Conservation (phyloP, 441 rosid genomes). For the Theobroma grandiflorum region DNA sequence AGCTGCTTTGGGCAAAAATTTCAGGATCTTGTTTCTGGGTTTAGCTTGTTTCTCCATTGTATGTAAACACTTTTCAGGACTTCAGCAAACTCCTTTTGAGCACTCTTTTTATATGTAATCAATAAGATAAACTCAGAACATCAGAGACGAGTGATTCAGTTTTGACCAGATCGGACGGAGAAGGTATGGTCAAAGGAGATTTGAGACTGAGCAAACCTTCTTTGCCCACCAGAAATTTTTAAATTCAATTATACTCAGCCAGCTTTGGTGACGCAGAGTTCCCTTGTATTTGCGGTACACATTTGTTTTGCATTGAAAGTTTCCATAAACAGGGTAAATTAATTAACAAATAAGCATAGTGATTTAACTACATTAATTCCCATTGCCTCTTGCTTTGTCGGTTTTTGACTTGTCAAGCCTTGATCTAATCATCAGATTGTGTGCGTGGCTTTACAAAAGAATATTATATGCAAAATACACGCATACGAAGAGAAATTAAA, state of each 20-base stretch:
- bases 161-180: slow-evolving; percentile 23
- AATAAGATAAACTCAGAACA: not conserved
- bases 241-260: slow-evolving; percentile 7
- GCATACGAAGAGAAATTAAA: not conserved
- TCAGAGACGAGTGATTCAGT: not conserved
- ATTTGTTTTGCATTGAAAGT: not conserved
- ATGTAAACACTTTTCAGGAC: not conserved
- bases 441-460: not conserved
- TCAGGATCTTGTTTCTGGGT: slow-evolving; percentile 57
- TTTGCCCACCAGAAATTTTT: not conserved
- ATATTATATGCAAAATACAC: not conserved
- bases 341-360: not conserved
- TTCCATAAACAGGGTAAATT: not conserved
- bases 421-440: slow-evolving; percentile 19
- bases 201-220: slow-evolving; percentile 14
- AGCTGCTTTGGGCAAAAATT: slow-evolving; percentile 66
- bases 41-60: slow-evolving; percentile 57
- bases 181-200: slow-evolving; percentile 29
- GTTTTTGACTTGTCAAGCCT: slow-evolving; percentile 6
- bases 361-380: not conserved
- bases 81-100: not conserved
- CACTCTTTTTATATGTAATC: not conserved
- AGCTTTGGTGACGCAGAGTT: slow-evolving; percentile 4
- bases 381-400: not conserved
- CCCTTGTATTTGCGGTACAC: not conserved